These are phyloP conservation scores for Lactarius hatsudake DNA, from an alignment of 768 basidiomycete genomes.

Conservation along the genomic window DNA sequence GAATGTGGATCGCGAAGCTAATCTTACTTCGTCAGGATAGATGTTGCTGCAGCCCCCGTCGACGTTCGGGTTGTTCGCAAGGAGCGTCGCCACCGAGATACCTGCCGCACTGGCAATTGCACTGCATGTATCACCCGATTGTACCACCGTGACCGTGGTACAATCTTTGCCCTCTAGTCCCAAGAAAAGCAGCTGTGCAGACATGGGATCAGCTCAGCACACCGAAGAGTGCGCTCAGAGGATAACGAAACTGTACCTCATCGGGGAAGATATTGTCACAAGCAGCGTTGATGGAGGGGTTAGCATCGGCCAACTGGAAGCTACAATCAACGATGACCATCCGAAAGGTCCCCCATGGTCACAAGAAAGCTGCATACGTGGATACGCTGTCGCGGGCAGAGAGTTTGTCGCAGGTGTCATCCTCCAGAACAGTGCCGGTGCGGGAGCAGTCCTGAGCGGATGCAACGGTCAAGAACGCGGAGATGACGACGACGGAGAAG, in stretches of 20 bases:
- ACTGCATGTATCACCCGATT: slow-evolving; percentile 50
- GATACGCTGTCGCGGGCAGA: slow-evolving; percentile 46
- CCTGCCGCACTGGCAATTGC: slow-evolving; percentile 39
- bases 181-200: slow-evolving; percentile 45
- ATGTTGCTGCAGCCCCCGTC: slow-evolving; percentile 55
- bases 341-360: neutral
- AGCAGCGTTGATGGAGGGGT: slow-evolving; percentile 44
- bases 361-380: slow-evolving; percentile 36
- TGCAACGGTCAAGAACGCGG: slow-evolving; percentile 1
- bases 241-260: slow-evolving; percentile 37
- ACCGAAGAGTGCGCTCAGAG: neutral
- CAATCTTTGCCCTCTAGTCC: slow-evolving; percentile 59
- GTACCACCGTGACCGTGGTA: slow-evolving; percentile 45
- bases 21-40: slow-evolving; percentile 67
- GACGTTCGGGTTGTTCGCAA: slow-evolving; percentile 77
- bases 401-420: slow-evolving; percentile 58
- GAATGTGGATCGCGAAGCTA: neutral
- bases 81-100: slow-evolving; percentile 54
- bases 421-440: slow-evolving; percentile 46
- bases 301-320: slow-evolving; percentile 57
- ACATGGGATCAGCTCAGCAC: neutral
- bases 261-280: slow-evolving; percentile 57
- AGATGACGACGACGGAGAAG: slow-evolving; percentile 6
- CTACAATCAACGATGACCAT: slow-evolving; percentile 31
- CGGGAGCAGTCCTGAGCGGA: slow-evolving; percentile 42